Conservation (phyloP, 106 monocot genomes). For the Iris macrosiphon region DNA sequence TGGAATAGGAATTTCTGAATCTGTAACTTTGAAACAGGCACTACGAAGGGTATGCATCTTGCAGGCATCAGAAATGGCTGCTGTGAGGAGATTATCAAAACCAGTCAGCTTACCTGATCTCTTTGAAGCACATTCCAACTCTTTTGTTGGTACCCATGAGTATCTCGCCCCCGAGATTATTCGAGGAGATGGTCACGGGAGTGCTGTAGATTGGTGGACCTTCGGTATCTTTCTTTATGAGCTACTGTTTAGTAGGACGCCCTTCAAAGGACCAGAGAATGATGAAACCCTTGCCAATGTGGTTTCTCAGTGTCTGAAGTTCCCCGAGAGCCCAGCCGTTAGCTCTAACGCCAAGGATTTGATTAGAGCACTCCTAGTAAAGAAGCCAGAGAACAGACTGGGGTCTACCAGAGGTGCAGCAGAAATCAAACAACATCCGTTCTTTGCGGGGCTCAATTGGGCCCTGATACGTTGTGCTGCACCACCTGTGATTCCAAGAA, state of each 20-base stretch:
- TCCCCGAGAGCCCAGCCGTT: constrained; percentile 40
- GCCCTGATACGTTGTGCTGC: constrained; percentile 58
- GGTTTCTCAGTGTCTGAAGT: constrained; percentile 46
- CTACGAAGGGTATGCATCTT: constrained; percentile 60
- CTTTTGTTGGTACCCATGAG: constrained; percentile 86
- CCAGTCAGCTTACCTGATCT: constrained; percentile 13
- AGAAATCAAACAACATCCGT: constrained; percentile 73
- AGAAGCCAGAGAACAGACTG: constrained; percentile 61
- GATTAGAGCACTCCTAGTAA: constrained; percentile 55
- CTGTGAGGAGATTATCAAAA: constrained; percentile 47
- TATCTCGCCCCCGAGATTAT: constrained; percentile 87
- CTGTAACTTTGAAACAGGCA: constrained; percentile 66
- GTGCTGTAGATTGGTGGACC: constrained; percentile 89
- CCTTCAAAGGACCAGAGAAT: constrained; percentile 60
- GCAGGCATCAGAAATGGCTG: constrained; percentile 78
- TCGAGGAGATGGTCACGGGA: constrained; percentile 80
- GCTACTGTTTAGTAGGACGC: constrained; percentile 60
- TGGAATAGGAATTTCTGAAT: constrained; percentile 47
- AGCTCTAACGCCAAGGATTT: constrained; percentile 60
- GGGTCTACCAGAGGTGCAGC: constrained; percentile 72
- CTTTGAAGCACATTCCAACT: constrained; percentile 65
- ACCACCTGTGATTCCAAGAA: constrained; percentile 55
- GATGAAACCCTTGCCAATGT: constrained; percentile 69
- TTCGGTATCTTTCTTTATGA: constrained; percentile 81
- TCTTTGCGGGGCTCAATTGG: constrained; percentile 79